phyloP scores from a whole-genome alignment of 139 green algal genomes.

The Chlorella sp. region DNA sequence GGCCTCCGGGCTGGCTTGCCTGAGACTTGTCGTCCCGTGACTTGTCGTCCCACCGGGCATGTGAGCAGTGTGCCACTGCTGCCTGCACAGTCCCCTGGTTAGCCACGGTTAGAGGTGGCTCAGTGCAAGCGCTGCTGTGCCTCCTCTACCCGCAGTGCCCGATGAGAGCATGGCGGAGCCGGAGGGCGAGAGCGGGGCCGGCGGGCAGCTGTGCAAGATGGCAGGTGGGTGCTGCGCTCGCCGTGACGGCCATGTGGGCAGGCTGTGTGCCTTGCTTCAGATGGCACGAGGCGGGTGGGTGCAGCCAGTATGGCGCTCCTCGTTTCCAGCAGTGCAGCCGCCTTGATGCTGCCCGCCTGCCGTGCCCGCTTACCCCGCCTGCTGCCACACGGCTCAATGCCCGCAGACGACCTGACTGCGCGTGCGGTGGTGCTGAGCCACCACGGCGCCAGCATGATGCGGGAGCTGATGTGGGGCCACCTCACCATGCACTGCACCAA shows the following conservation, averaged over 20 bases:
- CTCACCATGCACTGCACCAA: constrained; percentile 38
- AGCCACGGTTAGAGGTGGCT: not conserved
- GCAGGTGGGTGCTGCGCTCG: not conserved
- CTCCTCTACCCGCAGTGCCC: not conserved
- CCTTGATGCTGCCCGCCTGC: too few species aligned
- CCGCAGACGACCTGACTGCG: constrained; percentile 14
- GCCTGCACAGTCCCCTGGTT: not conserved
- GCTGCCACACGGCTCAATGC: too few species aligned
- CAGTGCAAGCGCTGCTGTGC: not conserved
- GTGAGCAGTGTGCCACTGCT: not conserved
- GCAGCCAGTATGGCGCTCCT: too few species aligned
- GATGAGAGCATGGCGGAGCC: constrained; percentile 27
- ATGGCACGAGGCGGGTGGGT: too few species aligned
- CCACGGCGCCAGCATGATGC: constrained; percentile 36
- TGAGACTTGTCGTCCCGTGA: too few species aligned
- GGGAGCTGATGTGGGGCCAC: constrained; percentile 45
- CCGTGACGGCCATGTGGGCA: too few species aligned
- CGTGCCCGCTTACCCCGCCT: too few species aligned
- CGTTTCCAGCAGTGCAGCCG: too few species aligned
- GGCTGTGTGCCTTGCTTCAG: too few species aligned
- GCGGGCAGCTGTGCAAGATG: constrained; percentile 14
- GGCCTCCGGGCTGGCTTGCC: too few species aligned
- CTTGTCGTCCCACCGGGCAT: too few species aligned
- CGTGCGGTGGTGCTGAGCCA: constrained; percentile 39
- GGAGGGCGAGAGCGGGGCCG: constrained; percentile 21